These are phyloP conservation scores for Balansia obtecta DNA, from an alignment of 2,329 filamentous ascomycete species.

Conservation along the genomic window DNA sequence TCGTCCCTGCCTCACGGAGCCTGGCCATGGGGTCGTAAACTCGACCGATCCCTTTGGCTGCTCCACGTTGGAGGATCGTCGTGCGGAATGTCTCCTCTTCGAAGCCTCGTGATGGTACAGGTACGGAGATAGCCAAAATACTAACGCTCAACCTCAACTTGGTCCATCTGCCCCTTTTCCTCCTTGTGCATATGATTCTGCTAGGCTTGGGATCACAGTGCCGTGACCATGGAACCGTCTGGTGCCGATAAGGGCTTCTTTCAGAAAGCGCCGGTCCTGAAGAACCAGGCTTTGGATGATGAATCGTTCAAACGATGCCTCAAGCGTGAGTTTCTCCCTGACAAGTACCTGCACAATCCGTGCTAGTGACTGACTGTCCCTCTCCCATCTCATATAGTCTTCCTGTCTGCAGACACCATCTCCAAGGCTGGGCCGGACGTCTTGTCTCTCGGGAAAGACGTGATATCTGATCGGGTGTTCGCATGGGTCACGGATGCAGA, in stretches of 20 bases:
- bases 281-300: constrained; percentile 46
- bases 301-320: constrained; percentile 38
- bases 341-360: too few relatives aligned
- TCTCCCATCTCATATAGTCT: constrained; percentile 24
- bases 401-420: constrained; percentile 30
- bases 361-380: too few relatives aligned
- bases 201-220: neutral
- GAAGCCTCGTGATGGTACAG: neutral
- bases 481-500: constrained; percentile 51
- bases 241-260: constrained; percentile 41
- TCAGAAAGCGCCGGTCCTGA: constrained; percentile 36
- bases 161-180: neutral
- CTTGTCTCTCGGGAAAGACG: constrained; percentile 34
- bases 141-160: neutral
- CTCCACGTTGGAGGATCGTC: neutral
- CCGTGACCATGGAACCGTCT: constrained; percentile 27
- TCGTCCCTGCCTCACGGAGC: too few relatives aligned
- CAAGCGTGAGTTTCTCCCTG: constrained; percentile 26
- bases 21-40: too few relatives aligned
- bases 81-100: neutral
- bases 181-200: neutral
- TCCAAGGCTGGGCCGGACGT: constrained; percentile 30
- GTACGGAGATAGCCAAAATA: neutral
- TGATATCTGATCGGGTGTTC: constrained; percentile 42
- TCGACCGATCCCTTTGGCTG: neutral